These are phyloP conservation scores for Sphaerosporella brunnea DNA, from an alignment of 495 filamentous ascomycete genomes.

Conservation along the genomic window DNA sequence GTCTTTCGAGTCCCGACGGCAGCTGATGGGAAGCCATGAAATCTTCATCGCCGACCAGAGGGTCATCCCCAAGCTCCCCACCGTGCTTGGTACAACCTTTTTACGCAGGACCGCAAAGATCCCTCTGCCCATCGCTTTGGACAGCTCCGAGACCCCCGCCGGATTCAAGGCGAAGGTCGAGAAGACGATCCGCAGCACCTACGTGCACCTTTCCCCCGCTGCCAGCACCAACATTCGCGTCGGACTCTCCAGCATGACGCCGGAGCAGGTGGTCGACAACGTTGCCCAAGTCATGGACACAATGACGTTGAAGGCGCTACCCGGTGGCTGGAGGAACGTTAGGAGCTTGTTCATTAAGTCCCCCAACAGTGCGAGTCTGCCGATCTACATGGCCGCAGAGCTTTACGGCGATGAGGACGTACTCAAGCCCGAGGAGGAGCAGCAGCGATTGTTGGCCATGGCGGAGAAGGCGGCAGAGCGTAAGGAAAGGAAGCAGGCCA, in stretches of 20 bases:
- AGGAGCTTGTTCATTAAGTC: slow-evolving; percentile 76
- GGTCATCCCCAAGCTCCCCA: slow-evolving; percentile 58
- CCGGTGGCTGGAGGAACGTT: slow-evolving; percentile 71
- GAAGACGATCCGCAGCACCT: slow-evolving; percentile 47
- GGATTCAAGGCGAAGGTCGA: slow-evolving; percentile 54
- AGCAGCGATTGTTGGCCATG: slow-evolving; percentile 25
- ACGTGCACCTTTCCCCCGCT: slow-evolving; percentile 54
- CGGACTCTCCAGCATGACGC: slow-evolving; percentile 50
- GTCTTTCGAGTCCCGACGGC: slow-evolving; percentile 66
- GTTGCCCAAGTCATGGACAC: slow-evolving; percentile 49
- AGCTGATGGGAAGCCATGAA: slow-evolving; percentile 68
- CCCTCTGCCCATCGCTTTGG: slow-evolving; percentile 64
- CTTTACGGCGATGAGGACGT: slow-evolving; percentile 74
- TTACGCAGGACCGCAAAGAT: slow-evolving; percentile 62
- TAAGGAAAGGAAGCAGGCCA: slow-evolving; percentile 34
- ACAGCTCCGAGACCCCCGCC: slow-evolving; percentile 27
- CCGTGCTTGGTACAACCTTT: slow-evolving; percentile 68
- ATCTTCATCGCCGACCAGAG: slow-evolving; percentile 77
- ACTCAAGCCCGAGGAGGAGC: slow-evolving; percentile 38
- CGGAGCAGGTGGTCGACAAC: slow-evolving; percentile 64
- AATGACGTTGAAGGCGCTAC: slow-evolving; percentile 56
- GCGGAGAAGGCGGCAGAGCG: slow-evolving; percentile 28
- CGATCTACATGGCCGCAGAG: slow-evolving; percentile 80
- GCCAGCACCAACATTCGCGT: slow-evolving; percentile 49
- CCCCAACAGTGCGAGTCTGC: slow-evolving; percentile 64